These are phyloP conservation scores for Byssochlamys sp. DNA, from an alignment of 2,329 filamentous ascomycete genomes.

Conservation along the genomic window DNA sequence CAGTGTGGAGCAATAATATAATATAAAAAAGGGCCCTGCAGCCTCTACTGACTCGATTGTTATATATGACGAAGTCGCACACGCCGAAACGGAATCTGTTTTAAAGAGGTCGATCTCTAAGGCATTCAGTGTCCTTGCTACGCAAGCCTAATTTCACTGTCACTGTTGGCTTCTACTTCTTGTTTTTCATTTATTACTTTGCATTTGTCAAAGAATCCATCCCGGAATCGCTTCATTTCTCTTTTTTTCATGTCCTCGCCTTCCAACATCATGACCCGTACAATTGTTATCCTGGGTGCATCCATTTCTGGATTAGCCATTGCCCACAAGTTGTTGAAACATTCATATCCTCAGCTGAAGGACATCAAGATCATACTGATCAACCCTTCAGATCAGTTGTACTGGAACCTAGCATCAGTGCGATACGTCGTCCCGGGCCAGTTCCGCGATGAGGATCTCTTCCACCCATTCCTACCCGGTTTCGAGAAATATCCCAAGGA, in stretches of 20 bases:
- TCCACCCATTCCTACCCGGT: slow-evolving; percentile 3
- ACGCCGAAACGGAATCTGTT: background rate
- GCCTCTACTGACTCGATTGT: background rate
- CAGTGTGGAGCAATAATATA: background rate
- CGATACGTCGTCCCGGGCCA: slow-evolving; percentile 1
- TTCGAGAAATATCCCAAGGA: slow-evolving; percentile 2
- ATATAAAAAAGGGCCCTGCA: background rate
- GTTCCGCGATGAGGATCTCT: slow-evolving; percentile 3
- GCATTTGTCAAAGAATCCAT: background rate
- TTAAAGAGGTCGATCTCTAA: background rate
- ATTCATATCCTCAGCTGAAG: background rate
- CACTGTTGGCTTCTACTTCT: background rate
- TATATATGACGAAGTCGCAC: background rate
- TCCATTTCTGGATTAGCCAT: slow-evolving; percentile 1
- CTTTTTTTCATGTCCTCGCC: background rate
- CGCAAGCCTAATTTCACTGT: background rate
- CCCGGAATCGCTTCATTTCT: background rate
- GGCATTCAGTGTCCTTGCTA: background rate
- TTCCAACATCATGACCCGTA: background rate
- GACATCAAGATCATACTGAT: slow-evolving; percentile 3
- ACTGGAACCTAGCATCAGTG: slow-evolving; percentile 5
- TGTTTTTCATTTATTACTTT: background rate
- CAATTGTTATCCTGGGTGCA: slow-evolving; percentile 5
- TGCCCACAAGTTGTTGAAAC: slow-evolving; percentile 5
- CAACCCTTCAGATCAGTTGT: slow-evolving; percentile 2